Conservation (phyloP, 306 rosid species). For the Pterocarpus santalinus region DNA sequence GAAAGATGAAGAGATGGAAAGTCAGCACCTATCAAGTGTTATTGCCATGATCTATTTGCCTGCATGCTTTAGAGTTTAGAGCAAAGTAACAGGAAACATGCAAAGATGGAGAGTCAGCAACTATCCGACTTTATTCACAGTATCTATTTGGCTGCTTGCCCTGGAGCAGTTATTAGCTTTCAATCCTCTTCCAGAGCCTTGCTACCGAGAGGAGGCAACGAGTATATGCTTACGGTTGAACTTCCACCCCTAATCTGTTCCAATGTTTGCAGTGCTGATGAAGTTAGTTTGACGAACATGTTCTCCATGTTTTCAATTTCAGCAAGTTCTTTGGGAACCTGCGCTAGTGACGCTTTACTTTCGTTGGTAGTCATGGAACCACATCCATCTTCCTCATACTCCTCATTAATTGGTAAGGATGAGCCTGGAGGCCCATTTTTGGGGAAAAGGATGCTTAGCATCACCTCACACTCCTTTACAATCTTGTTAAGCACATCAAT, state of each 20-base stretch:
- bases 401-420: conserved; percentile 46
- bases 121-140: not conserved
- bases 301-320: conserved; percentile 83
- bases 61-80: conserved; percentile 15
- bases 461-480: conserved; percentile 79
- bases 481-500: conserved; percentile 78
- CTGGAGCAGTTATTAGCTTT: conserved; percentile 39
- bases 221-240: conserved; percentile 73
- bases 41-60: conserved; percentile 18
- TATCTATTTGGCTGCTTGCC: conserved; percentile 54
- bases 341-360: conserved; percentile 45
- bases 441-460: conserved; percentile 71
- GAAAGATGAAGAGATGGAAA: conserved; percentile 17
- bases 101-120: not conserved
- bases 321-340: conserved; percentile 69
- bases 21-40: conserved; percentile 29
- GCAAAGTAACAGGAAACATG: conserved; percentile 2
- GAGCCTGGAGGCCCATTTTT: conserved; percentile 50
- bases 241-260: conserved; percentile 83
- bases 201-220: conserved; percentile 74
- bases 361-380: conserved; percentile 45
- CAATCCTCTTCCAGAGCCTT: conserved; percentile 54
- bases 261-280: conserved; percentile 70
- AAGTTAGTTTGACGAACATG: conserved; percentile 64
- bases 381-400: conserved; percentile 52